Evolutionary conservation across 2,329 filamentous ascomycete species (phyloP).

Genomic region (Tolypocladium endophyticum): DNA sequence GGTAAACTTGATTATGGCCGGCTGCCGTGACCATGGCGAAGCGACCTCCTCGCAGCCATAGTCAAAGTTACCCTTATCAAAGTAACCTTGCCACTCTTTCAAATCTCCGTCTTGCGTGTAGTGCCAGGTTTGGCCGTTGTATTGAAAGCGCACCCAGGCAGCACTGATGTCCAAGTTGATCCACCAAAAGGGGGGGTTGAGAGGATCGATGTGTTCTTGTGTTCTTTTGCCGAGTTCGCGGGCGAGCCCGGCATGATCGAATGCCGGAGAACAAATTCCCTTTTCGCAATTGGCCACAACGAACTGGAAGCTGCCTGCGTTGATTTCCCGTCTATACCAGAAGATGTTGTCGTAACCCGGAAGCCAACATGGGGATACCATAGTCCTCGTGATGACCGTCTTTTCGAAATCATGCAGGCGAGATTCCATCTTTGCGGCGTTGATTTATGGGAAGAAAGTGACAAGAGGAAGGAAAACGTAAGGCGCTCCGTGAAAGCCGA

Average conservation of each 20-base stretch:
- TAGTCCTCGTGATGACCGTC: constrained; percentile 5
- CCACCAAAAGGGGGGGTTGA: constrained; percentile 11
- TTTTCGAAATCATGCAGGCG: neutral
- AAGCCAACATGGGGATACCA: constrained; percentile 13
- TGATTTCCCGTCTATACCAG: constrained; percentile 12
- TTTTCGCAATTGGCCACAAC: constrained; percentile 9
- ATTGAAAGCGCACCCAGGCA: constrained; percentile 9
- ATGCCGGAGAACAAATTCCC: constrained; percentile 7
- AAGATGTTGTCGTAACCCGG: constrained; percentile 8
- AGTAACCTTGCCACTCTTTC: constrained; percentile 8
- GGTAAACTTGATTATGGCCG: constrained; percentile 11
- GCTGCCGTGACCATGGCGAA: constrained; percentile 6
- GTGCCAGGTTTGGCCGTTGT: constrained; percentile 8
- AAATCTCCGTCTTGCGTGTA: constrained; percentile 8
- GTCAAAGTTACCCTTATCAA: constrained; percentile 2
- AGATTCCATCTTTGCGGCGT: neutral
- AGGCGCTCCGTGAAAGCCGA: too few relatives aligned
- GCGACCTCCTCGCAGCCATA: constrained; percentile 8
- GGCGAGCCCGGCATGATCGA: constrained; percentile 13
- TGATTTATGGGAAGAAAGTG: neutral
- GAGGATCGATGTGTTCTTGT: constrained; percentile 1
- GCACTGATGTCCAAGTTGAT: constrained; percentile 8
- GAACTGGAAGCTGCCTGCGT: constrained; percentile 9
- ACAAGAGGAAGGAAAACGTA: too few relatives aligned
- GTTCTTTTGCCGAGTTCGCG: constrained; percentile 6